Evolutionary conservation across 129 eudicot species (phyloP), one percentile per base, ranked within the genome.

Genomic region (Centella asiatica): DNA sequence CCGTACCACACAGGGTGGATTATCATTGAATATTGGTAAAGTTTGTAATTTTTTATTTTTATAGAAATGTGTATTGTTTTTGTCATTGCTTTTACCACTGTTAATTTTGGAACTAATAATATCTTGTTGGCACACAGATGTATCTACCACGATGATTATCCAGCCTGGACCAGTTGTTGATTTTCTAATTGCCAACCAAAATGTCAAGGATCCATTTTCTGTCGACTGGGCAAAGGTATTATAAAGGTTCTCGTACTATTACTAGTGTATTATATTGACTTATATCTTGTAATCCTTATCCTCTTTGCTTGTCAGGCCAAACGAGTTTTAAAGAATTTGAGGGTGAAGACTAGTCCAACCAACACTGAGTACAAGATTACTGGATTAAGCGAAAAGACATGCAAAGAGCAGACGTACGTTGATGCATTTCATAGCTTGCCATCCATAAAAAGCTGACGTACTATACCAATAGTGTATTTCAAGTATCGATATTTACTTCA

Each of bases 161-260:
- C 92, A 83, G 70, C 92, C 97, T 33, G 97, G 97, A 4, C 95
- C 97, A 0, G 82, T 89, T 42, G 82, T 76, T 5, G 95, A 89
- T 70, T 89, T 89, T 70, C 69, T 89, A 33, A 67, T 86, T 45
- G 89, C 89, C 26, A 86, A 90, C 50, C 97, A 90, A 69, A 90
- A 90, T 79, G 95, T 71, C 49, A 72, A 75, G 27, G 81, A 86
- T 45, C 97, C 97, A 31, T 78, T 48, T 34, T 32, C 73, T 11
- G 36, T 90, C 56, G 95, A 90, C 60, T 90, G 97, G 97, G 71
- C 80, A 27, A 89, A 85, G 92, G 95, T 85, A 68, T 61, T 2
- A 29, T 24, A 13, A 22, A 10, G 31, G n/a, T n/a, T n/a, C 37
- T 57, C 23, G 31, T 44, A 1, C 17, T 28, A 13, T 56, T 48